These are phyloP conservation scores for Hypholoma fasciculare DNA, from an alignment of 768 basidiomycete genomes.

Conservation along the genomic window DNA sequence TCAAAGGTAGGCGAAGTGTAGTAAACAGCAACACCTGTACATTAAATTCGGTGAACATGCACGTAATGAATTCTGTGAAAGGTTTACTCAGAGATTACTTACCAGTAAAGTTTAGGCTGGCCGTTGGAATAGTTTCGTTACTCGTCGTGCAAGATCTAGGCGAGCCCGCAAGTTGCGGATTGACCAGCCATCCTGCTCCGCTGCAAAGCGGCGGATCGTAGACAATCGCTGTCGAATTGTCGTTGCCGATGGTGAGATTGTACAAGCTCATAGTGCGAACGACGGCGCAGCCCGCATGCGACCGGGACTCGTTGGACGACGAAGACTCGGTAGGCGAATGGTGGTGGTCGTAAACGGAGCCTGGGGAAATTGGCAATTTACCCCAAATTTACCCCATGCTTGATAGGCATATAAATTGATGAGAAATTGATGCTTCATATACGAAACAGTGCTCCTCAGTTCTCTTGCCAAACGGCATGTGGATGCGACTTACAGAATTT, in stretches of 20 bases:
- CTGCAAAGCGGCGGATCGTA: constrained; percentile 18
- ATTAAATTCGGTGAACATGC: neutral
- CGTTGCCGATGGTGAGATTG: constrained; percentile 17
- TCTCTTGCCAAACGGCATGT: too few relatives aligned
- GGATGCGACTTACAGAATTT: too few relatives aligned
- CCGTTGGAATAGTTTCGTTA: constrained; percentile 10
- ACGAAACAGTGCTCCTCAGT: too few relatives aligned
- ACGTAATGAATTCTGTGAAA: neutral
- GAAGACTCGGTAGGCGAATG: neutral
- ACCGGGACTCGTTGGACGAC: neutral
- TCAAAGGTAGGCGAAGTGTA: constrained; percentile 18
- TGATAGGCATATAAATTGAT: too few relatives aligned
- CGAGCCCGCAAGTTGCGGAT: constrained; percentile 5
- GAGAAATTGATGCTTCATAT: too few relatives aligned
- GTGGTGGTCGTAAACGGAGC: neutral
- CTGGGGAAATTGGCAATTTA: neutral
- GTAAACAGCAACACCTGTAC: constrained; percentile 21
- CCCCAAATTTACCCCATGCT: too few relatives aligned
- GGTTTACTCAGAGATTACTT: neutral
- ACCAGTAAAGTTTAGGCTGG: constrained; percentile 22
- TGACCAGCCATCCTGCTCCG: constrained; percentile 20
- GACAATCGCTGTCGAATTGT: constrained; percentile 15
- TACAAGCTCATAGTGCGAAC: constrained; percentile 9
- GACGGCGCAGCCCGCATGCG: neutral
- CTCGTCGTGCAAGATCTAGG: constrained; percentile 10